phyloP scores from a whole-genome alignment of 805 yeast species.

The Clavispora asparagi region DNA sequence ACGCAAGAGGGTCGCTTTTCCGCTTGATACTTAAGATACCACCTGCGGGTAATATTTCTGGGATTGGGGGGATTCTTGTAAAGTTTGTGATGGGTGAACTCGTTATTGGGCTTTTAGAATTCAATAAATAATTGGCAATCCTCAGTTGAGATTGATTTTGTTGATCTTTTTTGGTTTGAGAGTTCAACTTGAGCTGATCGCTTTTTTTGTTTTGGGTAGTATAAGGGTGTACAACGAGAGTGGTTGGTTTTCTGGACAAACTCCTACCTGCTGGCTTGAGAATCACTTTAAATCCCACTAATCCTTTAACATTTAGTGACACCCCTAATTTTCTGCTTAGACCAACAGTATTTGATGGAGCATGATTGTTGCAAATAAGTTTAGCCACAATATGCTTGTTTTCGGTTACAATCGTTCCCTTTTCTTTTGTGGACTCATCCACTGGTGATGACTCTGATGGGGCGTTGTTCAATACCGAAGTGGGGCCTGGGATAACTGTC shows the following conservation, averaged over 20 bases:
- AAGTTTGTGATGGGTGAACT: slow-evolving; percentile 44
- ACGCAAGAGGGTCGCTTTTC: slow-evolving; percentile 37
- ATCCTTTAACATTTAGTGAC: slow-evolving; percentile 48
- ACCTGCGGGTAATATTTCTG: slow-evolving; percentile 50
- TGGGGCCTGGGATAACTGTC: slow-evolving; percentile 49
- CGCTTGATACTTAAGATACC: slow-evolving; percentile 50
- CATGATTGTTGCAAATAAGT: slow-evolving; percentile 32
- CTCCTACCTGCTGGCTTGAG: slow-evolving; percentile 42
- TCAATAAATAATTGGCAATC: slow-evolving; percentile 16
- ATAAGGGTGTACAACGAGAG: slow-evolving; percentile 51
- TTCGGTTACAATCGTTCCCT: slow-evolving; percentile 20
- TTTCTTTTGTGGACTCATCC: slow-evolving; percentile 1
- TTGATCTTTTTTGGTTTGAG: slow-evolving; percentile 25
- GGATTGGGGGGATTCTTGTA: slow-evolving; percentile 47
- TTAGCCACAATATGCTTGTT: slow-evolving; percentile 47
- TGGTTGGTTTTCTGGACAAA: slow-evolving; percentile 33
- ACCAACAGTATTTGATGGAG: slow-evolving; percentile 40
- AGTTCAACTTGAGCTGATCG: slow-evolving; percentile 23
- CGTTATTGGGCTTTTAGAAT: slow-evolving; percentile 14
- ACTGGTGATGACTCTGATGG: background rate
- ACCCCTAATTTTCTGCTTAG: slow-evolving; percentile 49
- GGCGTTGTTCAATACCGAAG: slow-evolving; percentile 15
- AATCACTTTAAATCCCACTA: slow-evolving; percentile 49
- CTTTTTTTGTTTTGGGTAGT: slow-evolving; percentile 37
- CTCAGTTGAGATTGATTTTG: slow-evolving; percentile 8